phyloP scores from a whole-genome alignment of 176 grass and related monocot species.

The Carex littledalei region DNA sequence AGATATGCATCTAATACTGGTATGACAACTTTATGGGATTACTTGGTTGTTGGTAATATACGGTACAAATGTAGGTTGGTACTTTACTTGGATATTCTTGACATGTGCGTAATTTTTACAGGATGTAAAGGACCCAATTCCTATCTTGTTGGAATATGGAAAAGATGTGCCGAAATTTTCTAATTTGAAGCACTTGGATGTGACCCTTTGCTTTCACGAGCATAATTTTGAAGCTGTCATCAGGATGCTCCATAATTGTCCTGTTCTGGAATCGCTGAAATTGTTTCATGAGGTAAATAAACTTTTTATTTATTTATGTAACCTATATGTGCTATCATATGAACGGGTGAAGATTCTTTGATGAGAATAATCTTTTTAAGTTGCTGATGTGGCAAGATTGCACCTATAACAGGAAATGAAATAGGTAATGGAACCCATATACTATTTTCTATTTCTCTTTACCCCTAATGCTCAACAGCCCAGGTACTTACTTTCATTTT shows the following conservation, averaged over 20 bases:
- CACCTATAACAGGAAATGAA: no score
- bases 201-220: not conserved
- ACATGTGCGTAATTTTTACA: not conserved
- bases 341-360: not conserved
- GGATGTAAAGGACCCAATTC: not conserved
- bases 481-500: no score
- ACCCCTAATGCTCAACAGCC: no score
- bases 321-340: not conserved
- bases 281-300: not conserved
- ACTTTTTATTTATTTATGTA: not conserved
- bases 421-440: not conserved
- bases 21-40: not conserved
- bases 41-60: not conserved
- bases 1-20: no score
- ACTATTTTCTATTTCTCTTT: not conserved
- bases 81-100: not conserved
- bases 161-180: not conserved
- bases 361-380: not conserved
- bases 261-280: not conserved
- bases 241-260: not conserved
- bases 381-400: no score
- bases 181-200: constrained; percentile 2
- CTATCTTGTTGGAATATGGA: not conserved
- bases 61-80: not conserved
- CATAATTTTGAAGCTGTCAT: not conserved